Conservation (phyloP, 2,329 filamentous ascomycete genomes). For the Nemania serpens region DNA sequence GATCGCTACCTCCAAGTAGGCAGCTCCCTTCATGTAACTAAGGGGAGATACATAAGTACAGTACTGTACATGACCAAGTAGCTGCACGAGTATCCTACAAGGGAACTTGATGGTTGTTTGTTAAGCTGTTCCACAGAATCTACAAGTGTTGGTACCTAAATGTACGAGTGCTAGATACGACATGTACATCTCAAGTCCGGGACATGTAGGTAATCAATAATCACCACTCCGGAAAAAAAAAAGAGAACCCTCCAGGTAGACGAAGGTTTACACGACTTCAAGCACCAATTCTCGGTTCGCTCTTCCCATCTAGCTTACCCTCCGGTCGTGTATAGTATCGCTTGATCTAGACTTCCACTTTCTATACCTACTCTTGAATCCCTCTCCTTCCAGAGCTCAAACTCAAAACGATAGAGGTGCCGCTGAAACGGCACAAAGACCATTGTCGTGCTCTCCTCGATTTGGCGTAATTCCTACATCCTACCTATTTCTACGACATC, state of each 20-base stretch:
- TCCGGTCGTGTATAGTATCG: neutral
- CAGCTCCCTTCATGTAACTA: neutral
- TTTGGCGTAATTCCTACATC: neutral
- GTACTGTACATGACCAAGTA: neutral
- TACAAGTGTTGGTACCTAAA: neutral
- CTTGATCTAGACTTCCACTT: neutral
- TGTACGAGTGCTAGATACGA: neutral
- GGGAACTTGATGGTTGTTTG: neutral
- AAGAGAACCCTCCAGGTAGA: slow-evolving; percentile 4
- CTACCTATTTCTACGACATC: neutral
- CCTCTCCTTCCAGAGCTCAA: neutral
- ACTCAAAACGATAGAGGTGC: neutral
- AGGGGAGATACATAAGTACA: neutral
- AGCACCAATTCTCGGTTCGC: neutral
- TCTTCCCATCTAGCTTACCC: slow-evolving; percentile 1
- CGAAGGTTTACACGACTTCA: slow-evolving; percentile 14
- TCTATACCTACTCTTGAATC: neutral
- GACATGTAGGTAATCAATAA: too few species aligned
- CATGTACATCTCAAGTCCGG: neutral
- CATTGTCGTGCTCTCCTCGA: neutral
- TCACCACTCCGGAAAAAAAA: slow-evolving; percentile 17
- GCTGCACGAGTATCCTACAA: neutral
- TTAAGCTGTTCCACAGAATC: neutral
- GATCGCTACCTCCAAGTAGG: neutral
- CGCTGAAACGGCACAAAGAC: neutral